Base-by-base conservation (phyloP, 2,329 filamentous ascomycete species). In the Penicillium crustosum region DNA sequence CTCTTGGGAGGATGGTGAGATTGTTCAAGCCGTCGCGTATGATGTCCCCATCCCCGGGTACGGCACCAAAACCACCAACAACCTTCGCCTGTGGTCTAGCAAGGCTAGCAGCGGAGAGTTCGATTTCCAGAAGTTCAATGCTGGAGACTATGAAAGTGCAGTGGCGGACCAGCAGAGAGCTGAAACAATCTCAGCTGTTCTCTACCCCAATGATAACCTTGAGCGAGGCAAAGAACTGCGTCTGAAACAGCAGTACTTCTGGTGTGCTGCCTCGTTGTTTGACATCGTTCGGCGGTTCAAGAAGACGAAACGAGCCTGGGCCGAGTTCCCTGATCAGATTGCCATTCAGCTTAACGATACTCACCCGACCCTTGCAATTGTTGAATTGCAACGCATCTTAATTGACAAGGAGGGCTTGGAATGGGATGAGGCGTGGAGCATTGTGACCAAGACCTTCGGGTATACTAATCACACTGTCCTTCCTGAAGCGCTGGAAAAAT, bases 81-180 rank as follows among this genome's bases (percentile, higher is more conserved):
- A 99, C 78, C 82, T 99, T 62, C 89, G 94, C 60, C 83, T 99
- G 39, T 99, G 94, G 94, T 96, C 92, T 44, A 97, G 92, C 82
- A 97, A 97, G 78, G 93, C 94, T 43, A 93, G 93, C 45, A 93
- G 91, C 67, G 94, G 94, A 64, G 94, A 99, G 76, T 99, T 99
- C 64, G 93, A 99, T 79, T 99, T 99, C 79, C 93, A 97, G 72
- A 97, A 97, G 75, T 99, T 99, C 86, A 99, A 99, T 79, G 94
- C 84, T 59, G 94, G 94, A 62, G 93, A 99, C 68, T 99, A 99
- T 73, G 94, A 99, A 79, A 94, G 90, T 79, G 95, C 94, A 13
- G 94, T 99, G 39, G 91, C 90, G n/a, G 94, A 99, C 67, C 92
- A 97, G 78, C 94, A 99, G 81, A 89, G 91, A 57, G 94, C 94